Evolutionary conservation across 345 rosid species (phyloP), one percentile per base, ranked within the genome.

Genomic region (Camelina sativa): DNA sequence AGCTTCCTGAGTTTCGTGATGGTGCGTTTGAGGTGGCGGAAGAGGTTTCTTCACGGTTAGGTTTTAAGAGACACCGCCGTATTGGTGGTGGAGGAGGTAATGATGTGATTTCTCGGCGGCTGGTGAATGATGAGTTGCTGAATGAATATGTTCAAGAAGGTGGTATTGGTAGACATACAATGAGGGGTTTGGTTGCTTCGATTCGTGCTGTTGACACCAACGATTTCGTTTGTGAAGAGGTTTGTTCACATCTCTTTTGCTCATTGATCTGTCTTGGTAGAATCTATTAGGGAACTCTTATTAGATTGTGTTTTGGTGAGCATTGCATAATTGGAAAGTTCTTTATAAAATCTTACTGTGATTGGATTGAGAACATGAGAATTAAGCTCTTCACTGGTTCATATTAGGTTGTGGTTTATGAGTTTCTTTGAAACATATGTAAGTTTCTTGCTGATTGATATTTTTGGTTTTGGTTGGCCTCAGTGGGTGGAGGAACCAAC

Each of bases 401-500:
- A 38, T 65, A 40, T 52, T 11, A 38, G 50, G 11, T 41, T 63
- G 30, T 69, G 62, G 58, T 53, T 82, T 62, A 0, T 76, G 82
- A 72, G 59, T 12, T 71, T 53, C 44, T 58, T 66, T 67, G 51
- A 67, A 25, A 11, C 43, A 5, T 20, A 19, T 69, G 46, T 54
- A 41, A 22, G 13, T 25, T 8, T 50, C 32, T 63, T 63, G 62
- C 5, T 62, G 61, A 25, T 71, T 77, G 56, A 47, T 71, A 28
- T 56, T 57, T 6, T 69, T 50, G 69, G 8, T 62, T 65, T 46
- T 51, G 59, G 48, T 48, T 71, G 76, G 23, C 50, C 0, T 7
- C 84, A 94, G 97, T 94, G 98, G 98, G 82, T 91, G 62, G 95
- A 94, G 85, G 96, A 90, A 79, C 97, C 98, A 35, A 85, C 91